Evolutionary conservation across 2,329 filamentous ascomycete genomes (phyloP), one percentile per base, ranked within the genome.

Genomic region (Macroventuria anomochaeta): DNA sequence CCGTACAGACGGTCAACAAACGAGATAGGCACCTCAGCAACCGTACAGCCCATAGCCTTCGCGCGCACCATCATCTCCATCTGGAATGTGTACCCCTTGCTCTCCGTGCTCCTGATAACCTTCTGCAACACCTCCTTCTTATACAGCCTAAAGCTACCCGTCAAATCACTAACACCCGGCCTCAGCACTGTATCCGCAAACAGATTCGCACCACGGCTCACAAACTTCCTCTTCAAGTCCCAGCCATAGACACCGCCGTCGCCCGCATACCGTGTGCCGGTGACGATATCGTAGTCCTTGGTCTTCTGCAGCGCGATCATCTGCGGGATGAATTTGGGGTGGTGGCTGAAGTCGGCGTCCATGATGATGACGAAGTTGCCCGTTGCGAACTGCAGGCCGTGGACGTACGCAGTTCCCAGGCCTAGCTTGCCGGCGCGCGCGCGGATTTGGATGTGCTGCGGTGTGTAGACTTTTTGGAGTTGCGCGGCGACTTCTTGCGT

Each of bases 21-120:
- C 20, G 86, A 90, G 64, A 99, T 99, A 11, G 95, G 95, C 57
- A 96, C 93, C 82, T 99, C 95, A 13, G 90, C 91, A 26, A 99
- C 93, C 31, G 88, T 90, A 80, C 86, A 96, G 1, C 95, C 93
- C 90, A 97, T 93, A 13, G 89, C 90, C 85, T 97, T 97, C 28
- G 95, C 95, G 58, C 93, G 84, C 7, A 97, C 93, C 88, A 97
- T 97, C 87, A 99, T 89, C 83, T 97, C 93, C 95, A 99, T 99
- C 85, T 99, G 95, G 83, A 99, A 99, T 33, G 90, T 93, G 76
- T 97, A 99, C 2, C 95, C 95, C 80, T 97, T 96, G 74, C 91
- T 95, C 82, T 97, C 89, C 7, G 92, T 97, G 77, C 85, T 91
- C 70, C 83, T 81, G 68, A 99, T 97, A 53, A 96, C 91, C 81